Evolutionary conservation across 176 grass and related monocot genomes (phyloP).

Genomic region (Rhynchospora breviuscula): DNA sequence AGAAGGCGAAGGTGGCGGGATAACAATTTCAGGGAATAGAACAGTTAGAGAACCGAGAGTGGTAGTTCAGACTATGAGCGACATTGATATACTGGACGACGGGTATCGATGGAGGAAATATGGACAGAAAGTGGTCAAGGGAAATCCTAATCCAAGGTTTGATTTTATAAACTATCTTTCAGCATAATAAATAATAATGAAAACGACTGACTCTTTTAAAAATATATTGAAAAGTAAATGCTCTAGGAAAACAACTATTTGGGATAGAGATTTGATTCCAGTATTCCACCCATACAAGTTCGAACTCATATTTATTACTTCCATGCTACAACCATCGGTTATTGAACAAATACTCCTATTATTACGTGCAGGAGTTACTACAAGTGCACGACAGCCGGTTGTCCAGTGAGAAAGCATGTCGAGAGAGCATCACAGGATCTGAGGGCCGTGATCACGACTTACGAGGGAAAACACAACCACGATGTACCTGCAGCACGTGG

Average conservation of each 20-base stretch:
- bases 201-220: neutral
- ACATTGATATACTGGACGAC: slow-evolving; percentile 95
- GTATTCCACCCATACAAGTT: neutral
- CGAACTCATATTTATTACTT: neutral
- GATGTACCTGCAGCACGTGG: slow-evolving; percentile 79
- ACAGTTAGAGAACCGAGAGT: slow-evolving; percentile 85
- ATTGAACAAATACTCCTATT: neutral
- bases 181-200: neutral
- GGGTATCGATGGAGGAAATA: slow-evolving; percentile 97
- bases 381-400: slow-evolving; percentile 80
- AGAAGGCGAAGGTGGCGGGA: slow-evolving; percentile 51
- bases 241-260: neutral
- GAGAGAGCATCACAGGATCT: slow-evolving; percentile 89
- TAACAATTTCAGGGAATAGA: slow-evolving; percentile 50
- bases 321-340: neutral
- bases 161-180: neutral
- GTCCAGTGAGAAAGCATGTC: slow-evolving; percentile 92
- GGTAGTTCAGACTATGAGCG: slow-evolving; percentile 88
- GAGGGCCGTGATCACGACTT: slow-evolving; percentile 91
- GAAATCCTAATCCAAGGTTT: slow-evolving; percentile 85
- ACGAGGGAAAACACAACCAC: slow-evolving; percentile 98
- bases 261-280: neutral
- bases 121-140: slow-evolving; percentile 96
- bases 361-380: slow-evolving; percentile 66
- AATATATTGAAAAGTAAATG: neutral